These are phyloP conservation scores for Sisymbrium irio DNA, from an alignment of 345 rosid species.

Conservation along the genomic window DNA sequence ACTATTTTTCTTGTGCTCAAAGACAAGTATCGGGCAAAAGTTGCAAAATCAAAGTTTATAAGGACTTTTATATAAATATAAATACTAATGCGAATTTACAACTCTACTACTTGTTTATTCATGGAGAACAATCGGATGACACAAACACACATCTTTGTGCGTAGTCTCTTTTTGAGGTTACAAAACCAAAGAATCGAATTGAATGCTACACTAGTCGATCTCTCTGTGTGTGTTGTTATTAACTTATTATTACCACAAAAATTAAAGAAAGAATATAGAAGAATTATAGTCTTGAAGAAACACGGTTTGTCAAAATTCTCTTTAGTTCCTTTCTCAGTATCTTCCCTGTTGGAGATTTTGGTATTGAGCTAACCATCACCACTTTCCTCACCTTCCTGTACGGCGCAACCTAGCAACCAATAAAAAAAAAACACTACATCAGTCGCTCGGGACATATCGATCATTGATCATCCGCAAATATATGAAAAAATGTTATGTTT, in stretches of 20 bases:
- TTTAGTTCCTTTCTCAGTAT: slow-evolving; percentile 68
- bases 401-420: slow-evolving; percentile 66
- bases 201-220: background rate
- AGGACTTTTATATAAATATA: slow-evolving; percentile 9
- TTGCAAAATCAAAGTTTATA: background rate
- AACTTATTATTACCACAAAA: background rate
- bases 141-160: background rate
- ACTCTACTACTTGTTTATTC: background rate
- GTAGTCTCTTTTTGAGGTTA: background rate
- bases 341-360: slow-evolving; percentile 82
- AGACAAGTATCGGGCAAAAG: slow-evolving; percentile 21
- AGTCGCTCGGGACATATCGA: background rate
- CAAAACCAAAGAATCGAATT: slow-evolving; percentile 7
- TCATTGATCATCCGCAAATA: background rate
- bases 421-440: background rate
- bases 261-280: background rate
- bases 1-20: slow-evolving; percentile 36
- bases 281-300: slow-evolving; percentile 47
- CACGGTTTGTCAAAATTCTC: slow-evolving; percentile 23
- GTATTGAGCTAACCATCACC: slow-evolving; percentile 53
- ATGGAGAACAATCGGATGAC: background rate
- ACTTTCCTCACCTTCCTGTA: slow-evolving; percentile 83
- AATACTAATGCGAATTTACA: background rate
- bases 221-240: slow-evolving; percentile 4
- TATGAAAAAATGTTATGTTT: background rate